Conservation (phyloP, 2,329 filamentous ascomycete species). For the Fusarium domesticum region DNA sequence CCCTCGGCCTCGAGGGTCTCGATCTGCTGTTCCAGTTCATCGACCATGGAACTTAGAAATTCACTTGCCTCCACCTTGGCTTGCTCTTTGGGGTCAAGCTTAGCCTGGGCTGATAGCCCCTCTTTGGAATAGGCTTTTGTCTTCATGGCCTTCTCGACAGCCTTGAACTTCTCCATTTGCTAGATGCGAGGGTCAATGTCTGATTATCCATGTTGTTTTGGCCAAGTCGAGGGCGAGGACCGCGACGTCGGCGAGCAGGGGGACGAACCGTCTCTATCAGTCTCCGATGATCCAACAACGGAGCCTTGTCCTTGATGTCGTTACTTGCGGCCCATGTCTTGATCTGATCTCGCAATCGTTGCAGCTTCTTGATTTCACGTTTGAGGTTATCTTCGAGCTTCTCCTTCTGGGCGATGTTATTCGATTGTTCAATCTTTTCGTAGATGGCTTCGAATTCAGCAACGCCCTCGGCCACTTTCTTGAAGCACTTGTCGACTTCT, state of each 20-base stretch:
- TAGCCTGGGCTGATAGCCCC: slow-evolving; percentile 84
- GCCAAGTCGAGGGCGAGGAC: not conserved
- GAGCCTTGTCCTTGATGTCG: slow-evolving; percentile 99
- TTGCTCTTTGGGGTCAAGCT: slow-evolving; percentile 96
- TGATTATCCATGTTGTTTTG: not conserved
- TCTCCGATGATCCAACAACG: slow-evolving; percentile 87
- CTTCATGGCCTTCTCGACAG: slow-evolving; percentile 99
- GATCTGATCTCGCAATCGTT: slow-evolving; percentile 95
- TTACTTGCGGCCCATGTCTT: slow-evolving; percentile 99
- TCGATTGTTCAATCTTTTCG: slow-evolving; percentile 93
- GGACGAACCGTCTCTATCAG: slow-evolving; percentile 89
- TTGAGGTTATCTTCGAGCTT: slow-evolving; percentile 98
- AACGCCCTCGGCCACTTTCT: slow-evolving; percentile 93
- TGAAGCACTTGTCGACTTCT: slow-evolving; percentile 99
- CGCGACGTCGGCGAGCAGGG: slow-evolving; percentile 9
- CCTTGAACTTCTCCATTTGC: slow-evolving; percentile 99
- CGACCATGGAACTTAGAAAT: slow-evolving; percentile 82
- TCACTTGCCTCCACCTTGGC: slow-evolving; percentile 86
- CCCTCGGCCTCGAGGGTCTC: slow-evolving; percentile 88
- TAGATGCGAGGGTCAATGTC: slow-evolving; percentile 40
- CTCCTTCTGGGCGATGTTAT: slow-evolving; percentile 93
- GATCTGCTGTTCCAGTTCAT: slow-evolving; percentile 90
- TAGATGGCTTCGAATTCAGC: slow-evolving; percentile 91
- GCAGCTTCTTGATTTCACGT: slow-evolving; percentile 99
- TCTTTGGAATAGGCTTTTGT: slow-evolving; percentile 99